These are phyloP conservation scores for Rhizophagus clarus DNA, from an alignment of 192 early-diverging fungal species.

Conservation along the genomic window DNA sequence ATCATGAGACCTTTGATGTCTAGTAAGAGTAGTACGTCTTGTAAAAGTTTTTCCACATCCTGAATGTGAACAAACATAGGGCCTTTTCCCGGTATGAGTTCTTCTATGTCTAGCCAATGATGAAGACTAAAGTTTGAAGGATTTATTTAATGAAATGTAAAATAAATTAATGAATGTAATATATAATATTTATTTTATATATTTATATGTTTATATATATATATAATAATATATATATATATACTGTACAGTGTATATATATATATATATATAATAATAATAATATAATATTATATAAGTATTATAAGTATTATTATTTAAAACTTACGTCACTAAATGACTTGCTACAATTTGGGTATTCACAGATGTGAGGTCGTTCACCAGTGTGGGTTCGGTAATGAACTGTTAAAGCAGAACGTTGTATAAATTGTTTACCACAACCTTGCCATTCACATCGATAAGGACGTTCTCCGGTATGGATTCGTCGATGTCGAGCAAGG, in stretches of 20 bases:
- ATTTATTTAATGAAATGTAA: no score
- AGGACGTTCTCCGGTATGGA: conserved; percentile 60
- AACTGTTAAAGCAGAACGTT: conserved; percentile 80
- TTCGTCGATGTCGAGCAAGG: conserved; percentile 56
- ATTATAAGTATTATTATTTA: no score
- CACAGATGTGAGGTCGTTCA: conserved; percentile 73
- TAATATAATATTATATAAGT: no score
- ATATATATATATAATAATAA: conserved; percentile 1
- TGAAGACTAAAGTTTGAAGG: conserved; percentile 38
- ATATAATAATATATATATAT: no score
- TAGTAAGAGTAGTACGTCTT: conserved; percentile 63
- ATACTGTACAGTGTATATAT: no score
- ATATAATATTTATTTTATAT: no score
- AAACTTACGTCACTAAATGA: conserved; percentile 74
- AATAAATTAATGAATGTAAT: no score
- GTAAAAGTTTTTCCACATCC: conserved; percentile 79
- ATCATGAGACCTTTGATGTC: conserved; percentile 44
- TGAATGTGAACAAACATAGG: conserved; percentile 67
- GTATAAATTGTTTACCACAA: conserved; percentile 55
- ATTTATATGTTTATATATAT: no score
- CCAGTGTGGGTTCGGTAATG: conserved; percentile 81
- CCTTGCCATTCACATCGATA: conserved; percentile 51
- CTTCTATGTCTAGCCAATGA: conserved; percentile 78
- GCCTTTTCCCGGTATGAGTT: conserved; percentile 77
- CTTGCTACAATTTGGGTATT: conserved; percentile 71